phyloP scores from a whole-genome alignment of 768 basidiomycete genomes.

The Panellus pusillus region DNA sequence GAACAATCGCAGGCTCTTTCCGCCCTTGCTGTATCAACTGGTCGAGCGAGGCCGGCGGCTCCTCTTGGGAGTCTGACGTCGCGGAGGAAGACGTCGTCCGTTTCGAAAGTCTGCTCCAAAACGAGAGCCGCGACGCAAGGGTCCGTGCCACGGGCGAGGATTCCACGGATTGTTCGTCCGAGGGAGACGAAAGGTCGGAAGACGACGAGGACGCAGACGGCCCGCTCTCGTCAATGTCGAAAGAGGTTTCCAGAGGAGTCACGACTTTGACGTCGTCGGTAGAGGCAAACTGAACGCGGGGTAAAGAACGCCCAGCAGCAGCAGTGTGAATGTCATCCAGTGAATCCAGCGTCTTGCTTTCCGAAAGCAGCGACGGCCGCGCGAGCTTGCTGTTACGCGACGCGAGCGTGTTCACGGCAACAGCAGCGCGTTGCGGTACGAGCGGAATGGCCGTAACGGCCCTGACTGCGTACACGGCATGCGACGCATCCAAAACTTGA shows the following conservation, averaged over 20 bases:
- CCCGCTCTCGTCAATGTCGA: slow-evolving; percentile 23
- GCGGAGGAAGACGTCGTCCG: slow-evolving; percentile 30
- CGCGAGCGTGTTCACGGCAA: slow-evolving; percentile 50
- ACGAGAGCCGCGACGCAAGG: slow-evolving; percentile 66
- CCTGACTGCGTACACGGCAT: slow-evolving; percentile 67
- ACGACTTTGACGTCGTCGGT: slow-evolving; percentile 46
- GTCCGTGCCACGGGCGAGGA: slow-evolving; percentile 59
- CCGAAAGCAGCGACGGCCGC: slow-evolving; percentile 47
- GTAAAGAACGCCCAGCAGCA: slow-evolving; percentile 16
- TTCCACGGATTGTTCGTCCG: slow-evolving; percentile 46
- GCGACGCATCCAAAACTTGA: slow-evolving; percentile 63
- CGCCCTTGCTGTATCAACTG: slow-evolving; percentile 46
- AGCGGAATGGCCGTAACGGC: slow-evolving; percentile 72
- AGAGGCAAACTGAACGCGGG: slow-evolving; percentile 56
- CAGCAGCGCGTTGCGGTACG: slow-evolving; percentile 59
- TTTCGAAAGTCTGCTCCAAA: slow-evolving; percentile 68
- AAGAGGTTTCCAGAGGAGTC: slow-evolving; percentile 35
- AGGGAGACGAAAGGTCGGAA: slow-evolving; percentile 44
- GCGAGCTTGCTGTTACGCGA: slow-evolving; percentile 46
- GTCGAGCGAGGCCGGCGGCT: slow-evolving; percentile 34
- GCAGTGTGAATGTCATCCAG: slow-evolving; percentile 11
- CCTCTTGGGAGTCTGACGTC: not conserved
- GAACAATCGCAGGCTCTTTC: slow-evolving; percentile 50
- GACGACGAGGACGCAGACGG: slow-evolving; percentile 26
- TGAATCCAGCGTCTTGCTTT: slow-evolving; percentile 25